These are phyloP conservation scores for Gaeumannomyces tritici DNA, from an alignment of 2,329 filamentous ascomycete genomes.

Conservation along the genomic window DNA sequence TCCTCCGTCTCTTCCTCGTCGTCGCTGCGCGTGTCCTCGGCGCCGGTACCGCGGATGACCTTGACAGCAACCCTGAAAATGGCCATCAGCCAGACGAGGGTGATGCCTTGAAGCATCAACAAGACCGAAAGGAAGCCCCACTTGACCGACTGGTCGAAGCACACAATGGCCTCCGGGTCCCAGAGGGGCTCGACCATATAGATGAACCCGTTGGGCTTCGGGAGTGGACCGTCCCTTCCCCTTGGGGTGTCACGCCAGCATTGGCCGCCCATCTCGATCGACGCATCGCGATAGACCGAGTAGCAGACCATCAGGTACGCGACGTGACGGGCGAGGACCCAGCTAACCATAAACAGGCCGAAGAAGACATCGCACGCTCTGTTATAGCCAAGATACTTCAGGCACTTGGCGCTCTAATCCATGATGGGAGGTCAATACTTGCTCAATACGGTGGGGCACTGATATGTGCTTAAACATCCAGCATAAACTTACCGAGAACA, in stretches of 20 bases:
- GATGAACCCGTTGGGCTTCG: conserved; percentile 34
- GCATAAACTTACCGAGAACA: conserved; percentile 60
- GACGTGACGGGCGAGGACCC: conserved; percentile 76
- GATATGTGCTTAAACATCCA: too few relatives aligned
- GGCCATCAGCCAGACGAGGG: conserved; percentile 79
- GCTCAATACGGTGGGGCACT: too few relatives aligned
- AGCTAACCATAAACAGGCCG: conserved; percentile 74
- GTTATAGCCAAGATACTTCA: conserved; percentile 78
- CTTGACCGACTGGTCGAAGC: conserved; percentile 67
- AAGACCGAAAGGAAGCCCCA: conserved; percentile 71
- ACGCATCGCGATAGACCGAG: conserved; percentile 64
- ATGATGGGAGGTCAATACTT: background rate
- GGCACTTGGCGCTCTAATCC: conserved; percentile 71
- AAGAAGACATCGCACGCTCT: conserved; percentile 74
- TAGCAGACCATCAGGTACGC: conserved; percentile 73
- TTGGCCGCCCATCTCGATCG: conserved; percentile 51
- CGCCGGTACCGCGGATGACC: conserved; percentile 65
- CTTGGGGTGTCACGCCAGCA: conserved; percentile 56
- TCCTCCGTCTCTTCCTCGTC: conserved; percentile 62
- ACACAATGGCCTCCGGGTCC: conserved; percentile 63
- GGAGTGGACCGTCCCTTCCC: conserved; percentile 39
- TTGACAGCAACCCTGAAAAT: conserved; percentile 75
- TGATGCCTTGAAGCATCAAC: conserved; percentile 68
- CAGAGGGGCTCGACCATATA: conserved; percentile 69
- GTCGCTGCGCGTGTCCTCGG: conserved; percentile 82